These are phyloP conservation scores for Penicillium mononematosum DNA, from an alignment of 495 filamentous ascomycete species.

Conservation along the genomic window DNA sequence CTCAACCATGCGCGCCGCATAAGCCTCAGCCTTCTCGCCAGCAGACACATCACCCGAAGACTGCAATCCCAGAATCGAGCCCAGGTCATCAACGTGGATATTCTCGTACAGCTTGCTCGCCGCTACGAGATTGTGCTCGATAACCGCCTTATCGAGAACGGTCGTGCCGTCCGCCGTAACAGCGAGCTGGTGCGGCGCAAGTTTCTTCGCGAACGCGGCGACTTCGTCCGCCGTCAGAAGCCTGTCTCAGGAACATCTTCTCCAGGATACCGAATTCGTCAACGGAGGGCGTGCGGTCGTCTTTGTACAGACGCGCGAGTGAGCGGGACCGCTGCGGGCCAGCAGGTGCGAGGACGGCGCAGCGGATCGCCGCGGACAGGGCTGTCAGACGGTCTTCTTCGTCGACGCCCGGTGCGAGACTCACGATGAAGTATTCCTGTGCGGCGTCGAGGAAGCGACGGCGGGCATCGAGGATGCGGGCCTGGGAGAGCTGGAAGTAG, in stretches of 20 bases:
- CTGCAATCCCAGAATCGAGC: slow-evolving; percentile 66
- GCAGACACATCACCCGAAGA: slow-evolving; percentile 47
- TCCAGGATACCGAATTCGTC: slow-evolving; percentile 87
- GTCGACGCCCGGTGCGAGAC: slow-evolving; percentile 68
- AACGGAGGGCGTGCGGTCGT: slow-evolving; percentile 74
- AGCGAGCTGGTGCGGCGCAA: slow-evolving; percentile 86
- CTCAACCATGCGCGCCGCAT: slow-evolving; percentile 93
- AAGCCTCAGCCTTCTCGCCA: slow-evolving; percentile 81
- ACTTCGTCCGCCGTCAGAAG: slow-evolving; percentile 79
- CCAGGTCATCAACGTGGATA: slow-evolving; percentile 77
- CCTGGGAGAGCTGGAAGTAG: slow-evolving; percentile 86
- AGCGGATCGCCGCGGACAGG: slow-evolving; percentile 84
- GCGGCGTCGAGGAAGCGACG: slow-evolving; percentile 88
- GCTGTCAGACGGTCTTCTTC: slow-evolving; percentile 84
- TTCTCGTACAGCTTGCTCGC: slow-evolving; percentile 86
- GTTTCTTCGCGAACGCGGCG: slow-evolving; percentile 73
- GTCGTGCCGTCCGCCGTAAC: slow-evolving; percentile 85
- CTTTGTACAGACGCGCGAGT: slow-evolving; percentile 85
- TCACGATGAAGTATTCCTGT: slow-evolving; percentile 82
- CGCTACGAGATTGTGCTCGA: slow-evolving; percentile 92
- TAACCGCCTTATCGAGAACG: slow-evolving; percentile 89
- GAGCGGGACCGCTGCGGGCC: slow-evolving; percentile 79
- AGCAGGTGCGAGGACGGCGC: slow-evolving; percentile 90
- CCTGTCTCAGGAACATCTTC: slow-evolving; percentile 95
- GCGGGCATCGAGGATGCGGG: slow-evolving; percentile 87